A percentile compares a stretch with the other conserved stretches of the same genome.
phyloP scores from a whole-genome alignment of 768 basidiomycete species.

The Lyophyllum decastes region DNA sequence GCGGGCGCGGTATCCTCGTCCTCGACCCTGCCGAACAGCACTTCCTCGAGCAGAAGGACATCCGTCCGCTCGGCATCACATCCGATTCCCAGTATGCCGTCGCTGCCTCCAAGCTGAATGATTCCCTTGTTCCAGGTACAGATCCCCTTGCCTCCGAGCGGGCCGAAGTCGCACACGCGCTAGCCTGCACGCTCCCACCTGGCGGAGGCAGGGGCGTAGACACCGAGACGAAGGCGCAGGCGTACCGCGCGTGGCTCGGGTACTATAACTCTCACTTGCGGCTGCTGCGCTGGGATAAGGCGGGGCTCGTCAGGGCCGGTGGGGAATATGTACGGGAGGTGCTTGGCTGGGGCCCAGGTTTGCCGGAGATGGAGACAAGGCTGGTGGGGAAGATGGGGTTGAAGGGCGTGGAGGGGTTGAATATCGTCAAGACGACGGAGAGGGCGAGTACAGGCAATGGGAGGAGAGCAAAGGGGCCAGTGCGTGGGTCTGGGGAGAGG shows the following conservation, averaged over 20 bases:
- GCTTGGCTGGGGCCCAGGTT: slow-evolving; percentile 31
- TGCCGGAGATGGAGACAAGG: slow-evolving; percentile 41
- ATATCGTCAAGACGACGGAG: slow-evolving; percentile 13
- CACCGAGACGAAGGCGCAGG: slow-evolving; percentile 43
- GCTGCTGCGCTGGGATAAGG: slow-evolving; percentile 37
- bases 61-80: slow-evolving; percentile 41
- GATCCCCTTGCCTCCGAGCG: slow-evolving; percentile 18
- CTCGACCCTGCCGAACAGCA: slow-evolving; percentile 50
- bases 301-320: slow-evolving; percentile 40
- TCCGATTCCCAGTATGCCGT: slow-evolving; percentile 27
- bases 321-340: slow-evolving; percentile 35
- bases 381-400: slow-evolving; percentile 55
- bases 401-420: slow-evolving; percentile 33
- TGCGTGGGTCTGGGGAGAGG: too few relatives aligned
- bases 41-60: slow-evolving; percentile 44
- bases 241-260: slow-evolving; percentile 58
- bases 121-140: neutral
- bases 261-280: slow-evolving; percentile 50
- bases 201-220: slow-evolving; percentile 34
- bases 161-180: slow-evolving; percentile 14
- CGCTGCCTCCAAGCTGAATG: slow-evolving; percentile 1
- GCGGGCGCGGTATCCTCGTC: slow-evolving; percentile 59
- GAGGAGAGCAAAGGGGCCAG: too few relatives aligned
- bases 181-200: neutral
- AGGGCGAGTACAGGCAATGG: too few relatives aligned